Percentiles rank a stretch among this genome's conserved stretches.
These are phyloP conservation scores for Sarocladium strictum DNA, from an alignment of 2,329 filamentous ascomycete species.

Conservation along the genomic window DNA sequence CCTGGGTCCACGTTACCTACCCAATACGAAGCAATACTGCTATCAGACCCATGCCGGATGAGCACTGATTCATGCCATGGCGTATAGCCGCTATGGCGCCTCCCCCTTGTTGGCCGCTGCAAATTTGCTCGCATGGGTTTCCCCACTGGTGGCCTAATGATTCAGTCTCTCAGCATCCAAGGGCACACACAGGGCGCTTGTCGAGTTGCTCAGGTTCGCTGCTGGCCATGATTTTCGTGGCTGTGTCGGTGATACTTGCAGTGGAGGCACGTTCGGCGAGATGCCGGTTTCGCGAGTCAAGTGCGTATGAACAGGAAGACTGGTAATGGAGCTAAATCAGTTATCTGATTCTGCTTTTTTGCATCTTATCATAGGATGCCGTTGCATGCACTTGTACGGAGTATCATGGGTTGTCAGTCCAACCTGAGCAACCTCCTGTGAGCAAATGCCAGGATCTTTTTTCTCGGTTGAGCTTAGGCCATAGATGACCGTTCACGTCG, in stretches of 20 bases:
- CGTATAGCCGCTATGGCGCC: slow-evolving; percentile 57
- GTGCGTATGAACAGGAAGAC: not conserved
- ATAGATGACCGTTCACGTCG: too few species aligned
- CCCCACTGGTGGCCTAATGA: slow-evolving; percentile 63
- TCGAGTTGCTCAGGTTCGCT: slow-evolving; percentile 54
- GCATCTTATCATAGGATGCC: too few species aligned
- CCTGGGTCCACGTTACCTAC: not conserved
- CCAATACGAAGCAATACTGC: slow-evolving; percentile 47
- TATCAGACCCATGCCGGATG: slow-evolving; percentile 44
- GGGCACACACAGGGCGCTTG: slow-evolving; percentile 57
- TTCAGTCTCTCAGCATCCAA: slow-evolving; percentile 49
- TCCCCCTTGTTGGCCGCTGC: too few species aligned
- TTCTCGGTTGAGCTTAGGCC: too few species aligned
- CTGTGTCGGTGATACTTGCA: slow-evolving; percentile 63
- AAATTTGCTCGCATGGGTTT: slow-evolving; percentile 58
- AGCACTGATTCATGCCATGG: slow-evolving; percentile 55
- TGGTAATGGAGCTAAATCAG: not conserved
- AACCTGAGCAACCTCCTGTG: too few species aligned
- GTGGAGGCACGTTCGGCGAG: slow-evolving; percentile 55
- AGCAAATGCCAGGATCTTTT: too few species aligned
- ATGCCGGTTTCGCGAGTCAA: too few species aligned
- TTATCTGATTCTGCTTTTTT: too few species aligned
- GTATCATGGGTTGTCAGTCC: too few species aligned
- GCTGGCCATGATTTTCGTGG: slow-evolving; percentile 56
- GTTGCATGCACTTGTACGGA: too few species aligned